phyloP scores from a whole-genome alignment of 2,329 filamentous ascomycete species.

The Scytalidium lignicola region DNA sequence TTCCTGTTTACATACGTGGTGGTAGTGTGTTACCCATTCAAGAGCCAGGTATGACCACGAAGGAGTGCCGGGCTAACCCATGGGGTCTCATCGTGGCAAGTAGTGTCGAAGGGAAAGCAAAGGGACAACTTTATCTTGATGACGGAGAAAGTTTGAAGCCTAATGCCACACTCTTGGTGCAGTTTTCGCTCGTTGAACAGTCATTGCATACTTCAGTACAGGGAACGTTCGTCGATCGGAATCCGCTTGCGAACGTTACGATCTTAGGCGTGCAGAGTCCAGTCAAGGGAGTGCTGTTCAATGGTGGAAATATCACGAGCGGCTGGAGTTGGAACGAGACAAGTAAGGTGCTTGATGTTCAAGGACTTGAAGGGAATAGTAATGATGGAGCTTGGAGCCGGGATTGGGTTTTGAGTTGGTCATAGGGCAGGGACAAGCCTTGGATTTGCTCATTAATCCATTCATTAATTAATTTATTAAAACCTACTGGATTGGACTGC shows the following conservation, averaged over 20 bases:
- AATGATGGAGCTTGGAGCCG: conserved; percentile 50
- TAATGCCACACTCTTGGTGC: conserved; percentile 48
- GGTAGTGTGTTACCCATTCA: conserved; percentile 64
- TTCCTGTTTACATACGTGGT: conserved; percentile 67
- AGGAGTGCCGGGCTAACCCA: conserved; percentile 54
- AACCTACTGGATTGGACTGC: no score
- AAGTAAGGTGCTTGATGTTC: conserved; percentile 44
- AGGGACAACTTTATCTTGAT: conserved; percentile 64
- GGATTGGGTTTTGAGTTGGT: conserved; percentile 55
- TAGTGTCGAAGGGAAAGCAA: conserved; percentile 47
- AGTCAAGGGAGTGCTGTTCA: conserved; percentile 44
- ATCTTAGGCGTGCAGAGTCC: conserved; percentile 50
- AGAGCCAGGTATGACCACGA: conserved; percentile 62
- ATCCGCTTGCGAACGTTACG: conserved; percentile 56
- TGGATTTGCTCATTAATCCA: no score
- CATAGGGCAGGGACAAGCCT: no score
- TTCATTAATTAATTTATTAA: no score
- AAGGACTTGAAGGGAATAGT: conserved; percentile 44
- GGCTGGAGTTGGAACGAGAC: conserved; percentile 44
- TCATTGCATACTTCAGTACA: conserved; percentile 41
- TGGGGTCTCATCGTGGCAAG: conserved; percentile 66
- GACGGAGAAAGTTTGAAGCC: conserved; percentile 65
- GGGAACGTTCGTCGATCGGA: conserved; percentile 51
- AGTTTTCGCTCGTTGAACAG: conserved; percentile 38
- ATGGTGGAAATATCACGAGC: conserved; percentile 38